Percentiles rank a stretch among this genome's conserved stretches.
Conservation (phyloP, 495 filamentous ascomycete genomes). For the Annulohypoxylon moriforme region DNA sequence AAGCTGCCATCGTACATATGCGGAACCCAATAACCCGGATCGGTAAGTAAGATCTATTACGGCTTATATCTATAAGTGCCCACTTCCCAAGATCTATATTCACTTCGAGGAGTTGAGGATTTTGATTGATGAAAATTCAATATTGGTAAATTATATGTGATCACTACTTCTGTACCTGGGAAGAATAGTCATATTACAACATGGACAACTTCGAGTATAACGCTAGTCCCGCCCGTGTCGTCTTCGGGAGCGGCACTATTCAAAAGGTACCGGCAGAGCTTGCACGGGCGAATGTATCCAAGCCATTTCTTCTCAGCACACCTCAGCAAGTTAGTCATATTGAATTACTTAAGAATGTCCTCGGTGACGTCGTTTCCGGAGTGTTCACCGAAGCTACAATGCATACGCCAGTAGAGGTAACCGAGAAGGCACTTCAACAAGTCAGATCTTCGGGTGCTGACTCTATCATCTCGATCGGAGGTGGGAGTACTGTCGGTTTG, state of each 20-base stretch:
- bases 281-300: constrained; percentile 62
- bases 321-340: constrained; percentile 66
- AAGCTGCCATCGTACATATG: neutral
- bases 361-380: constrained; percentile 64
- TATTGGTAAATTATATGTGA: neutral
- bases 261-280: constrained; percentile 70
- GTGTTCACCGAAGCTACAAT: constrained; percentile 73
- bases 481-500: constrained; percentile 73
- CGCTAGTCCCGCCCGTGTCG: constrained; percentile 66
- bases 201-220: constrained; percentile 75
- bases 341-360: constrained; percentile 60
- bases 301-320: constrained; percentile 69
- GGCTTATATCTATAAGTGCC: constrained; percentile 3
- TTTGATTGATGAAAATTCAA: neutral
- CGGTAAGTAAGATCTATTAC: constrained; percentile 6
- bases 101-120: neutral
- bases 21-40: constrained; percentile 28
- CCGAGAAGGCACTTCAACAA: constrained; percentile 68
- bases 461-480: constrained; percentile 67
- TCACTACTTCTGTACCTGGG: neutral
- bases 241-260: constrained; percentile 72
- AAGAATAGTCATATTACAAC: constrained; percentile 18
- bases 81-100: neutral
- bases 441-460: constrained; percentile 52
- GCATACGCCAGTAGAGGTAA: constrained; percentile 74